phyloP scores from a whole-genome alignment of 805 yeast species.

The Phaffomyces thermotolerans region DNA sequence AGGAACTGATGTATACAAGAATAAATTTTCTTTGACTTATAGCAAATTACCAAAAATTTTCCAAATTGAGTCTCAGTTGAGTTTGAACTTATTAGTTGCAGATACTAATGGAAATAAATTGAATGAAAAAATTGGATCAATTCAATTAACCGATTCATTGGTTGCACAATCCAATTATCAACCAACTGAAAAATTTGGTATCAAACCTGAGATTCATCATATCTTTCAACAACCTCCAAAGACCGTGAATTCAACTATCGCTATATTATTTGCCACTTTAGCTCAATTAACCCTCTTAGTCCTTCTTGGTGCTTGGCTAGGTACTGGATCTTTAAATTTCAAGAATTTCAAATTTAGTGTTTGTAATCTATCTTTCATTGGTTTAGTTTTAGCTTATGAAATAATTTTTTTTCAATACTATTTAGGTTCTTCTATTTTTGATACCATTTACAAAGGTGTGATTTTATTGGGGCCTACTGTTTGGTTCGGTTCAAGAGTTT shows the following conservation, averaged over 20 bases:
- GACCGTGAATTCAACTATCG: constrained; percentile 15
- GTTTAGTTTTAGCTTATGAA: constrained; percentile 17
- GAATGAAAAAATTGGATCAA: constrained; percentile 13
- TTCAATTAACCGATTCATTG: constrained; percentile 15
- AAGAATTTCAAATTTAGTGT: constrained; percentile 14
- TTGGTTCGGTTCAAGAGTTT: constrained; percentile 24
- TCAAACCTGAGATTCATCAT: constrained; percentile 23
- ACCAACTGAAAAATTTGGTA: constrained; percentile 16
- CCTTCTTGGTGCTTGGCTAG: constrained; percentile 15
- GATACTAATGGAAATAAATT: constrained; percentile 11
- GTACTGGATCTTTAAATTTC: constrained; percentile 17
- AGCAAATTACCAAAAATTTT: constrained; percentile 19
- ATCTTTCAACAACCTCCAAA: constrained; percentile 19
- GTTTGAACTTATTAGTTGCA: constrained; percentile 14
- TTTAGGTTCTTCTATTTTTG: constrained; percentile 19
- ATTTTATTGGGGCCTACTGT: constrained; percentile 20
- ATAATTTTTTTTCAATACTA: constrained; percentile 22
- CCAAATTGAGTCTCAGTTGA: constrained; percentile 11
- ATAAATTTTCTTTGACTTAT: constrained; percentile 14
- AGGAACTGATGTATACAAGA: constrained; percentile 5
- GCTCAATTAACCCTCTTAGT: constrained; percentile 12
- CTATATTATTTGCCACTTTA: constrained; percentile 13
- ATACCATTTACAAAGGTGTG: constrained; percentile 14
- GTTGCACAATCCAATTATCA: constrained; percentile 9
- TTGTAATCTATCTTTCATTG: constrained; percentile 14